phyloP scores from a whole-genome alignment of 2,329 filamentous ascomycete species.

The Penicillium sp. region DNA sequence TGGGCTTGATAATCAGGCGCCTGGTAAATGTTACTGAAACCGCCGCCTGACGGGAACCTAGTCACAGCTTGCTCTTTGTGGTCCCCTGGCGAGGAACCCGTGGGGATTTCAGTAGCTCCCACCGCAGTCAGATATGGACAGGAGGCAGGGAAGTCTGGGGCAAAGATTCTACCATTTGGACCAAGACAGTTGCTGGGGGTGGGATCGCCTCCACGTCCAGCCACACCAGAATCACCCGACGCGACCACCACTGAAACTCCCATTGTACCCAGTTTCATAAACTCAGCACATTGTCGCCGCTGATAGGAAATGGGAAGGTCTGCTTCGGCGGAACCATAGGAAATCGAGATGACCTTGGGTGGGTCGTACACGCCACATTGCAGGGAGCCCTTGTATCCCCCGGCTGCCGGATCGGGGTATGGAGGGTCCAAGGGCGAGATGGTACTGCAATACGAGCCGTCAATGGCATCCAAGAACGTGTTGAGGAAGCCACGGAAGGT shows the following conservation, averaged over 20 bases:
- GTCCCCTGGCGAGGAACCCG: slow-evolving; percentile 27
- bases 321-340: slow-evolving; percentile 37
- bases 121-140: slow-evolving; percentile 40
- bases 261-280: slow-evolving; percentile 52
- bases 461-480: slow-evolving; percentile 51
- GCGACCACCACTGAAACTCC: slow-evolving; percentile 50
- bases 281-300: slow-evolving; percentile 44
- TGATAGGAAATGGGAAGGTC: slow-evolving; percentile 38
- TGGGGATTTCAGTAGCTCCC: slow-evolving; percentile 42
- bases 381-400: slow-evolving; percentile 44
- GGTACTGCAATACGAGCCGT: slow-evolving; percentile 52
- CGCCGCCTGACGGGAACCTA: slow-evolving; percentile 44
- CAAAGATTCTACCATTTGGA: slow-evolving; percentile 35
- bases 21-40: slow-evolving; percentile 46
- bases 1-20: slow-evolving; percentile 41
- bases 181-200: slow-evolving; percentile 38
- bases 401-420: slow-evolving; percentile 42
- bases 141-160: slow-evolving; percentile 39
- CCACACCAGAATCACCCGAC: slow-evolving; percentile 50
- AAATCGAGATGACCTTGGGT: slow-evolving; percentile 40
- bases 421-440: slow-evolving; percentile 44
- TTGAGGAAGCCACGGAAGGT: slow-evolving; percentile 44
- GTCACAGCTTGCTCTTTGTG: slow-evolving; percentile 40
- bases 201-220: slow-evolving; percentile 30
- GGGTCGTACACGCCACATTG: slow-evolving; percentile 47